These are phyloP conservation scores for Mrakia blollopis DNA, from an alignment of 768 basidiomycete genomes.

Conservation along the genomic window DNA sequence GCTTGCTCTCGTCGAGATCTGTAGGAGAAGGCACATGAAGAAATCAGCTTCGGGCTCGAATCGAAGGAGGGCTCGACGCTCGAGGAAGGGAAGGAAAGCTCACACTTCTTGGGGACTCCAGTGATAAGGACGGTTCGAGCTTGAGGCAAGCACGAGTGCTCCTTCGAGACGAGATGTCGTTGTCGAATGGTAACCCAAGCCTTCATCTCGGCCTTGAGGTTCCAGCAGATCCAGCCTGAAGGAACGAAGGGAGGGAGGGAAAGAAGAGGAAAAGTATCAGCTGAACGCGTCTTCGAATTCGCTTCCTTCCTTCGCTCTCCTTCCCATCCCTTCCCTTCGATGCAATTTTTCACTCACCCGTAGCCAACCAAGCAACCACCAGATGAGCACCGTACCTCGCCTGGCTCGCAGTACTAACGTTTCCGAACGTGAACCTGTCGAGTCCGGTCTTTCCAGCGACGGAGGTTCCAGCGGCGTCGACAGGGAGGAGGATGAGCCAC, in stretches of 20 bases:
- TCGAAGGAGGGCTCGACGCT: not conserved
- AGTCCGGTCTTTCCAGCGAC: slow-evolving; percentile 54
- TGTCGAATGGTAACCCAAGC: slow-evolving; percentile 78
- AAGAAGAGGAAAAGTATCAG: not conserved
- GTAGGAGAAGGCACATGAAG: not conserved
- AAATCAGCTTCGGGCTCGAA: not conserved
- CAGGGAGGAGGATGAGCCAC: slow-evolving; percentile 78
- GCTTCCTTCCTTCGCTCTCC: not conserved
- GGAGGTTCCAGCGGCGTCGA: slow-evolving; percentile 55
- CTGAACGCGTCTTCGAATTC: not conserved
- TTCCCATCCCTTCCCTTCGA: too few relatives aligned
- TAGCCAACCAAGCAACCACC: slow-evolving; percentile 68
- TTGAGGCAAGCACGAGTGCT: slow-evolving; percentile 70
- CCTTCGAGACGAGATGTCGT: slow-evolving; percentile 66
- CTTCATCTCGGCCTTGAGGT: slow-evolving; percentile 71
- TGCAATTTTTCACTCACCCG: slow-evolving; percentile 51
- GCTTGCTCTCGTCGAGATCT: slow-evolving; percentile 62
- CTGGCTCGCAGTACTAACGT: slow-evolving; percentile 54
- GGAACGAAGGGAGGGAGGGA: too few relatives aligned
- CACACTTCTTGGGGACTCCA: slow-evolving; percentile 68
- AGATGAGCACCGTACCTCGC: slow-evolving; percentile 72
- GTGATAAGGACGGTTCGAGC: slow-evolving; percentile 87
- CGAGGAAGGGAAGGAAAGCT: not conserved
- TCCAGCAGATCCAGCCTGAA: slow-evolving; percentile 77
- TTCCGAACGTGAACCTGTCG: slow-evolving; percentile 74